phyloP scores from a whole-genome alignment of 2,329 filamentous ascomycete species.

The Sporothrix mexicana region DNA sequence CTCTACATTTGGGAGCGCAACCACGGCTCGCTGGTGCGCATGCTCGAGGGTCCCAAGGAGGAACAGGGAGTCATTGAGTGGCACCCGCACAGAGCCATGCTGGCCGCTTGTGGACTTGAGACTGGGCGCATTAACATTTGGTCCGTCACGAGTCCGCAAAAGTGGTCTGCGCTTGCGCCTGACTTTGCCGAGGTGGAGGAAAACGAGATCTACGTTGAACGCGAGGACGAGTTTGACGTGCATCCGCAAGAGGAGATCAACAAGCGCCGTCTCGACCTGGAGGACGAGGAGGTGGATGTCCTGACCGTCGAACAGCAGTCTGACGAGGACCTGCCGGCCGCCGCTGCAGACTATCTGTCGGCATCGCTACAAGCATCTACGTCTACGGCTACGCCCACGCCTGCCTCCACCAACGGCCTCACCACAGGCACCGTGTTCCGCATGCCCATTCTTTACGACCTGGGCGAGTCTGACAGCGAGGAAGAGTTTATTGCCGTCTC shows the following conservation, averaged over 20 bases:
- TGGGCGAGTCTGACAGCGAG: slow-evolving; percentile 93
- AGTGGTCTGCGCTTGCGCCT: slow-evolving; percentile 95
- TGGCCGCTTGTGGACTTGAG: slow-evolving; percentile 91
- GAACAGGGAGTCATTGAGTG: slow-evolving; percentile 97
- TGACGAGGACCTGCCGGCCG: slow-evolving; percentile 58
- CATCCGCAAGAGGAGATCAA: slow-evolving; percentile 94
- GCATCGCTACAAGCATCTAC: not conserved
- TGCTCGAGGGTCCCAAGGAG: slow-evolving; percentile 94
- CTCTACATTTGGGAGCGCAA: slow-evolving; percentile 98
- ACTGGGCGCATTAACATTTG: slow-evolving; percentile 93
- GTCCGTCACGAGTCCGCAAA: slow-evolving; percentile 93
- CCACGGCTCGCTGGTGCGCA: slow-evolving; percentile 92
- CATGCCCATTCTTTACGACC: slow-evolving; percentile 92
- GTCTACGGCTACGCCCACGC: not conserved
- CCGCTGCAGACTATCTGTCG: slow-evolving; percentile 43
- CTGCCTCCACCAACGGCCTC: slow-evolving; percentile 15
- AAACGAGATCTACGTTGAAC: slow-evolving; percentile 95
- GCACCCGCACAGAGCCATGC: slow-evolving; percentile 86
- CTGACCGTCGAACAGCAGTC: slow-evolving; percentile 74
- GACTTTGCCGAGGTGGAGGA: slow-evolving; percentile 98
- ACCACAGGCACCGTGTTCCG: slow-evolving; percentile 60
- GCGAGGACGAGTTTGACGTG: slow-evolving; percentile 97
- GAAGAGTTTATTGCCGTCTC: slow-evolving; percentile 77
- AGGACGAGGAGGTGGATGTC: slow-evolving; percentile 94
- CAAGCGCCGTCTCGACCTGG: slow-evolving; percentile 84